Percentiles rank a stretch among this genome's conserved stretches.
Conservation (phyloP, 2,329 filamentous ascomycete genomes). For the Xylariaceae sp. region DNA sequence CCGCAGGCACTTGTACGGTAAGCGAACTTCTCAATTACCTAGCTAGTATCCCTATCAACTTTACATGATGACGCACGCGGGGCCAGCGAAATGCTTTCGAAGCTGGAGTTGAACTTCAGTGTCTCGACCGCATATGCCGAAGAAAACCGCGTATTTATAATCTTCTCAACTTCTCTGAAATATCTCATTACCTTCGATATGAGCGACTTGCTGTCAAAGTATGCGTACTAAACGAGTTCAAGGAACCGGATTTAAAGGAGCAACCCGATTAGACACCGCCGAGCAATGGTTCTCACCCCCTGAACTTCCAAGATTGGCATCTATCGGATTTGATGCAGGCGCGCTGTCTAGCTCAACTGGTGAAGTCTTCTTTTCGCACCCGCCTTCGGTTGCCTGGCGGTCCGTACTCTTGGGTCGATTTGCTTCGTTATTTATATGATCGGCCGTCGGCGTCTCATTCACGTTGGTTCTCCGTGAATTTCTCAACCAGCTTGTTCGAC, state of each 20-base stretch:
- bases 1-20: slow-evolving; percentile 4
- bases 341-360: not conserved
- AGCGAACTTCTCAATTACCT: slow-evolving; percentile 6
- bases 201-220: not conserved
- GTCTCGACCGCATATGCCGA: slow-evolving; percentile 43
- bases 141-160: slow-evolving; percentile 55
- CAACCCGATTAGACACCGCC: not conserved
- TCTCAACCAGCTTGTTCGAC: not conserved
- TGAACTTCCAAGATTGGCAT: not conserved
- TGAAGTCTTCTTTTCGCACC: not conserved
- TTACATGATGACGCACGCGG: slow-evolving; percentile 48
- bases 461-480: slow-evolving; percentile 4
- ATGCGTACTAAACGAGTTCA: slow-evolving; percentile 7
- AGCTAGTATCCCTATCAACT: not conserved
- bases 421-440: not conserved
- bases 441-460: not conserved
- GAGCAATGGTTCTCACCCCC: not conserved
- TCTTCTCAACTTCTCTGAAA: slow-evolving; percentile 63
- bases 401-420: not conserved
- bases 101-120: slow-evolving; percentile 14
- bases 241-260: not conserved
- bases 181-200: not conserved
- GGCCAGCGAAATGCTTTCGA: slow-evolving; percentile 43
- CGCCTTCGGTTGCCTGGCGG: not conserved
- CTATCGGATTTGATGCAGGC: not conserved